Conservation (phyloP, 1,284 basidiomycete genomes). For the Malassezia nana region DNA sequence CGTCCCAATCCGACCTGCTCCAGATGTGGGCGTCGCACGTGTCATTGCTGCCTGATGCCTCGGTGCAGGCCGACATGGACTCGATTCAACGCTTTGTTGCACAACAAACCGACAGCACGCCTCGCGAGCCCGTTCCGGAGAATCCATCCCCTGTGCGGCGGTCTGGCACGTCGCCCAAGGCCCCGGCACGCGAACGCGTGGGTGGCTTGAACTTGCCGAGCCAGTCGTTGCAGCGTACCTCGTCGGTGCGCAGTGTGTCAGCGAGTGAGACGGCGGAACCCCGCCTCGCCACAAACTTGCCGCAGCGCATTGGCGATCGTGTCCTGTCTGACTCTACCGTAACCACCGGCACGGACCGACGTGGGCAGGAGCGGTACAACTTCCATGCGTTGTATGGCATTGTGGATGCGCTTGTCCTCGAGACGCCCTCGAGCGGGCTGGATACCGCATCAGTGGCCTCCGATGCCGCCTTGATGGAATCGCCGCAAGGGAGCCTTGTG, state of each 20-base stretch:
- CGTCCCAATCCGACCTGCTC: conserved; percentile 8
- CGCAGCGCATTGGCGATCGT: conserved; percentile 6
- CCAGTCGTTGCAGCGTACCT: conserved; percentile 11
- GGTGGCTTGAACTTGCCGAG: conserved; percentile 9
- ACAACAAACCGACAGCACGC: neutral
- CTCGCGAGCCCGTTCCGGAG: neutral
- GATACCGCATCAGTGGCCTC: neutral
- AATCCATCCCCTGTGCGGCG: neutral
- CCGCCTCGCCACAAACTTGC: neutral
- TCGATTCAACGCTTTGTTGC: neutral
- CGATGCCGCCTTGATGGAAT: neutral
- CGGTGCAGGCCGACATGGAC: conserved; percentile 4
- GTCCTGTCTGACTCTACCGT: conserved; percentile 13
- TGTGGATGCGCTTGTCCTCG: conserved; percentile 16
- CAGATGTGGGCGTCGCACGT: conserved; percentile 7
- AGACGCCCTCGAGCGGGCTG: neutral
- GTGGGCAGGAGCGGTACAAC: conserved; percentile 14
- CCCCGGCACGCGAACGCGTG: neutral
- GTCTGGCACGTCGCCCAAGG: neutral
- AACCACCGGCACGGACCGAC: conserved; percentile 10
- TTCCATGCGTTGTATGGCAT: conserved; percentile 18
- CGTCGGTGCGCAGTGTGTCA: conserved; percentile 16
- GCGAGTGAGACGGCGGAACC: conserved; percentile 8
- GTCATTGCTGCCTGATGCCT: neutral
- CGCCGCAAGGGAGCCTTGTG: neutral